Evolutionary conservation across 1,284 basidiomycete genomes (phyloP).

Genomic region (Cystobasidium sp.): DNA sequence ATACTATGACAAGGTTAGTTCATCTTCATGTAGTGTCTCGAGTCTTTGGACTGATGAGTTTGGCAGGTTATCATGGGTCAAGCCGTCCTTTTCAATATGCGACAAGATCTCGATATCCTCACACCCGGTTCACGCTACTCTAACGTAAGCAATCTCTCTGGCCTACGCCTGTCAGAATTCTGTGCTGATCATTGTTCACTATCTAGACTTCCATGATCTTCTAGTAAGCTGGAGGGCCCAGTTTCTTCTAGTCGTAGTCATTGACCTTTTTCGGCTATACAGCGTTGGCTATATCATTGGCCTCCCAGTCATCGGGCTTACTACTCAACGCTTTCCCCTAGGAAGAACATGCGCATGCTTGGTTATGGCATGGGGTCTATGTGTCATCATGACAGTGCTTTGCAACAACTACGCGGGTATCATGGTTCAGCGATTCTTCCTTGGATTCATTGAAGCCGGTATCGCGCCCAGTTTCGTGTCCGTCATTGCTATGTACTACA

Average conservation of each 20-base stretch:
- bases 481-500: slow-evolving; percentile 31
- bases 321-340: slow-evolving; percentile 22
- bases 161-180: neutral
- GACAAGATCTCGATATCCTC: slow-evolving; percentile 32
- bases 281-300: slow-evolving; percentile 30
- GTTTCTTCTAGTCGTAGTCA: neutral
- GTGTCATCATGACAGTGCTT: slow-evolving; percentile 5
- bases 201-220: slow-evolving; percentile 24
- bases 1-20: slow-evolving; percentile 40
- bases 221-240: neutral
- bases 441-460: slow-evolving; percentile 39
- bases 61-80: slow-evolving; percentile 7
- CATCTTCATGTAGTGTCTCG: too few species aligned
- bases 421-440: slow-evolving; percentile 35
- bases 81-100: slow-evolving; percentile 37
- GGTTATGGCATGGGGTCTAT: slow-evolving; percentile 19
- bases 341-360: slow-evolving; percentile 12
- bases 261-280: neutral
- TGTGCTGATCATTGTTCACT: neutral
- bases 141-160: neutral
- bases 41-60: too few species aligned
- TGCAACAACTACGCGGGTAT: slow-evolving; percentile 33
- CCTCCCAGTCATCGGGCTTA: slow-evolving; percentile 19
- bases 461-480: slow-evolving; percentile 29
- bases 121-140: slow-evolving; percentile 30